These are phyloP conservation scores for Bacidia gigantensis DNA, from an alignment of 495 filamentous ascomycete genomes.

Conservation along the genomic window DNA sequence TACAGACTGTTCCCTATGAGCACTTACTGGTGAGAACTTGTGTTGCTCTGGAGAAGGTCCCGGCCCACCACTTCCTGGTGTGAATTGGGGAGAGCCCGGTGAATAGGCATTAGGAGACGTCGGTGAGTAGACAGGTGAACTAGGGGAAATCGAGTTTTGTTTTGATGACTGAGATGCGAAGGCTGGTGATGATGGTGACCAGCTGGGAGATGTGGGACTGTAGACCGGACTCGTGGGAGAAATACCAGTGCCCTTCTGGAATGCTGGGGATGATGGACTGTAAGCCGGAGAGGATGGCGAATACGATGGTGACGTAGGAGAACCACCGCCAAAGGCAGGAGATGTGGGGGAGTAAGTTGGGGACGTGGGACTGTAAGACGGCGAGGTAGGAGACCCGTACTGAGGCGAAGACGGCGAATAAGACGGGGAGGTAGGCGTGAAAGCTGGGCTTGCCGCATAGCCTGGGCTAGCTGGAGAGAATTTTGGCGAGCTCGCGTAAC, in stretches of 20 bases:
- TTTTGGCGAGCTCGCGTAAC: conserved; percentile 36
- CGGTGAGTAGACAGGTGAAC: conserved; percentile 30
- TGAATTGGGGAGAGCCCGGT: conserved; percentile 12
- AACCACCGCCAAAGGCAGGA: conserved; percentile 32
- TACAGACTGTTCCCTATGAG: not conserved
- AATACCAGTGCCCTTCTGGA: conserved; percentile 25
- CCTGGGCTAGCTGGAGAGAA: conserved; percentile 55
- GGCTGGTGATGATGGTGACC: conserved; percentile 45
- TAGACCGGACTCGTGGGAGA: conserved; percentile 34
- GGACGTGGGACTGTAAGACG: conserved; percentile 71
- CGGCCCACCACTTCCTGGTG: conserved; percentile 10
- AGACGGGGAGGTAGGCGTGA: conserved; percentile 61
- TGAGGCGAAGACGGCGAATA: conserved; percentile 78
- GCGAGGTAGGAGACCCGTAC: conserved; percentile 62
- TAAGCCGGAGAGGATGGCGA: conserved; percentile 57
- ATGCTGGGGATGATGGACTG: conserved; percentile 44
- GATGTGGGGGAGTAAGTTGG: conserved; percentile 64
- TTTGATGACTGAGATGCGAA: conserved; percentile 45
- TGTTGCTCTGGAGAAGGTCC: conserved; percentile 4
- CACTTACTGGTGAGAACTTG: conserved; percentile 7
- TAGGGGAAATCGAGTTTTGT: conserved; percentile 29
- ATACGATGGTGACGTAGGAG: conserved; percentile 41
- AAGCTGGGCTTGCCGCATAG: conserved; percentile 59
- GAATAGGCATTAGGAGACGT: conserved; percentile 16
- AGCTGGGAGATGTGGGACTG: conserved; percentile 45